Conservation (phyloP, 164 flowering plant genomes). For the Vitis labrusca region DNA sequence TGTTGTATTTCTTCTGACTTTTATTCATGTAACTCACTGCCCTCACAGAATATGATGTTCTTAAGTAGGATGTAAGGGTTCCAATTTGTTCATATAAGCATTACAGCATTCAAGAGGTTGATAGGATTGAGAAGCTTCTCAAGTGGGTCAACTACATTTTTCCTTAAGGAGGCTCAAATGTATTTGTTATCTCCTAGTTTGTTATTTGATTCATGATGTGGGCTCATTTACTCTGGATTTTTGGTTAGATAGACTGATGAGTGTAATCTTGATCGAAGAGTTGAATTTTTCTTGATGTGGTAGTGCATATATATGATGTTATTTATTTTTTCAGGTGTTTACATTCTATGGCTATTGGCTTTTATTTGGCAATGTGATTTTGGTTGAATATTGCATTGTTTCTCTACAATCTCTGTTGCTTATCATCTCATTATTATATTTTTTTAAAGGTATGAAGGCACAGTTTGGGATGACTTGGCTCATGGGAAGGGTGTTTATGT, state of each 20-base stretch:
- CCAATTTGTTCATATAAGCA: neutral
- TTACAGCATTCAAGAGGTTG: neutral
- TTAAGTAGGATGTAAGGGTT: neutral
- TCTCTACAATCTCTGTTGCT: neutral
- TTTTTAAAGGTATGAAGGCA: slow-evolving; percentile 82
- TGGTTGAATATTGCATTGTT: neutral
- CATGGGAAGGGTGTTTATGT: slow-evolving; percentile 93
- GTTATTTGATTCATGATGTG: neutral
- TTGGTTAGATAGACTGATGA: too few species aligned
- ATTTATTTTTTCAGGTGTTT: neutral
- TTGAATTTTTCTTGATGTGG: too few species aligned
- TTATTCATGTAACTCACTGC: too few species aligned
- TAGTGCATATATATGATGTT: too few species aligned
- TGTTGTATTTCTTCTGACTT: too few species aligned
- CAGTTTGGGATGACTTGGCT: slow-evolving; percentile 96
- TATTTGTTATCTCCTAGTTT: neutral
- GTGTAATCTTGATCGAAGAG: too few species aligned
- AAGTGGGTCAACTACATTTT: neutral
- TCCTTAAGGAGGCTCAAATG: neutral
- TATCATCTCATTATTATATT: neutral
- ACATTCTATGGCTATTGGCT: neutral
- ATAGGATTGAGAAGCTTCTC: neutral
- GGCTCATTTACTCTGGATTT: neutral
- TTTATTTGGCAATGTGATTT: neutral
- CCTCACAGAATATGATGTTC: too few species aligned